A percentile compares a stretch with the other conserved stretches of the same genome.
These are phyloP conservation scores for Collybiopsis confluens DNA, from an alignment of 768 basidiomycete species.

Conservation along the genomic window DNA sequence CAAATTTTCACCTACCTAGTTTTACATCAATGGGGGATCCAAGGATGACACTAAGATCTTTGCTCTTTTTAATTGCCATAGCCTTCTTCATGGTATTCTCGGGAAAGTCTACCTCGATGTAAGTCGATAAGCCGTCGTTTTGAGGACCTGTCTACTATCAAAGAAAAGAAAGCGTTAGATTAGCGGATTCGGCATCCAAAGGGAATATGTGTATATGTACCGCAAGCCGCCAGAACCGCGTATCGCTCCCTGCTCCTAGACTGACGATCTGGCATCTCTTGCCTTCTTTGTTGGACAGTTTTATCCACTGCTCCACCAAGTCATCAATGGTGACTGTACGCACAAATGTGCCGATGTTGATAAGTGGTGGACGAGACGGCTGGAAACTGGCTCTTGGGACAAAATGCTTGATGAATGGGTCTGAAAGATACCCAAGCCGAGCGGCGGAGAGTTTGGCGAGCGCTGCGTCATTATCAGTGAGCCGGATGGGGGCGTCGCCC, in stretches of 20 bases:
- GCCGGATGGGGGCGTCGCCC: slow-evolving; percentile 60
- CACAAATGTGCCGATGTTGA: slow-evolving; percentile 93
- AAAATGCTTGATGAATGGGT: slow-evolving; percentile 67
- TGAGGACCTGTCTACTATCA: slow-evolving; percentile 55
- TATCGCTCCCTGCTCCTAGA: slow-evolving; percentile 93
- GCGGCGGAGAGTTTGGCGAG: slow-evolving; percentile 85
- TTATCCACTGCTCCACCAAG: slow-evolving; percentile 66
- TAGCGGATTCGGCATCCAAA: not conserved
- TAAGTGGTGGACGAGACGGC: slow-evolving; percentile 74
- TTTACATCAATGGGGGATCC: slow-evolving; percentile 40
- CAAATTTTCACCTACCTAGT: slow-evolving; percentile 33
- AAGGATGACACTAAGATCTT: slow-evolving; percentile 46
- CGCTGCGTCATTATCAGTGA: slow-evolving; percentile 81
- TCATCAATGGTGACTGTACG: slow-evolving; percentile 76
- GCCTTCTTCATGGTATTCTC: slow-evolving; percentile 83
- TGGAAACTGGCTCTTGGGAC: slow-evolving; percentile 63
- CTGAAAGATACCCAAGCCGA: slow-evolving; percentile 71
- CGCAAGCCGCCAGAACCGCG: slow-evolving; percentile 87
- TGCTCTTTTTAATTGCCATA: slow-evolving; percentile 70
- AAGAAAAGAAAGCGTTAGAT: not conserved
- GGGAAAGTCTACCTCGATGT: slow-evolving; percentile 89
- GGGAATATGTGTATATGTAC: slow-evolving; percentile 40
- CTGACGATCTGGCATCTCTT: slow-evolving; percentile 82
- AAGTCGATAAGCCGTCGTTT: slow-evolving; percentile 47
- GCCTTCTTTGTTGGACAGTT: slow-evolving; percentile 35